Evolutionary conservation across 2,329 filamentous ascomycete species (phyloP), one percentile per base, ranked within the genome.

Genomic region (Didymella segeticola): DNA sequence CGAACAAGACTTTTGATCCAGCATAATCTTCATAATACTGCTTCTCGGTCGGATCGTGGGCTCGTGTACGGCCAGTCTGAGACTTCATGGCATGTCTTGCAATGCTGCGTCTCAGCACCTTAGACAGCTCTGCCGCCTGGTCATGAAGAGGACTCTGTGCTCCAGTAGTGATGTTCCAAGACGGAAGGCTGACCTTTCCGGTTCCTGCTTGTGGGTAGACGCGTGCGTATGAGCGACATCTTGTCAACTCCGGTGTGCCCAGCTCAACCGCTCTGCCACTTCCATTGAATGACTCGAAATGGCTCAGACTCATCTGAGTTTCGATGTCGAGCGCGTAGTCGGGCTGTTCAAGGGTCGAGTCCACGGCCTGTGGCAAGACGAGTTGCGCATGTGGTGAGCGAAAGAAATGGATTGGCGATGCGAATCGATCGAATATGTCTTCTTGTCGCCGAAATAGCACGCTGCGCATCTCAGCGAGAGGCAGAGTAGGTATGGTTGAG

Each of bases 331-430:
- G 47, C 0, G 65, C 58, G 14, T 59, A 61, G 19, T 64, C 63
- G 15, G 65, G 68, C 22, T 65, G 60, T 5, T 62, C 54, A 1
- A 57, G 57, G n/a, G 71, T 47, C 6, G 52, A 29, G 29, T 74
- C 60, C 22, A 70, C 68, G 11, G 58, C 46, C 9, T 61, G 58
- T 10, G 71, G 66, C 39, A 58, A 61, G 11, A 68, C 17, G 17
- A 73, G 50, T 17, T 69, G 60, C 12, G 62, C 68, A 30, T 68
- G 66, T 5, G 79, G 70, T 1, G 79, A 79, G 42, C 80, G 78
- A 55, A 83, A 81, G 68, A 81, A 81, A 36, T 80, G 74, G 3
- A 79, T 69, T 3, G 80, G 79, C 5, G 79, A 81, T 1, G 78
- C 79, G 58, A 82, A 82, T 3, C 78, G 75, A 60, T 82, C 80